Evolutionary conservation across 495 filamentous ascomycete genomes (phyloP).

Genomic region (Extremus antarcticus): DNA sequence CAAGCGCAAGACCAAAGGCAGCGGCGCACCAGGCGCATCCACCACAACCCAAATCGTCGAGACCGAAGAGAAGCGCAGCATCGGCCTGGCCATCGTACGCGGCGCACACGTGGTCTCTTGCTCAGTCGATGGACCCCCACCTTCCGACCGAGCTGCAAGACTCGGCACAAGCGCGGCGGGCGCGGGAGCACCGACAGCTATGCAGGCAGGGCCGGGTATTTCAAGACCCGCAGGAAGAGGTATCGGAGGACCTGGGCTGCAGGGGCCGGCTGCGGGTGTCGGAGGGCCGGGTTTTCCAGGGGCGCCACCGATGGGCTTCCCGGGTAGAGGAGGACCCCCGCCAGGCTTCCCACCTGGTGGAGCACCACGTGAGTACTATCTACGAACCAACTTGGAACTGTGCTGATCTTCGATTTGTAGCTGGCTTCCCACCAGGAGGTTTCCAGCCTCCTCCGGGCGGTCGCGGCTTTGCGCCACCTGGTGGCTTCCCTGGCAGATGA

Average conservation of each 20-base stretch:
- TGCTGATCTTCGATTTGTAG: neutral
- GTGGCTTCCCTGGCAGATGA: conserved; percentile 16
- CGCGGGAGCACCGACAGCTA: conserved; percentile 46
- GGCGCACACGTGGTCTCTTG: conserved; percentile 87
- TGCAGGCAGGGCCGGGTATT: conserved; percentile 79
- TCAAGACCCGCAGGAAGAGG: conserved; percentile 87
- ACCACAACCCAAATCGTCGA: conserved; percentile 40
- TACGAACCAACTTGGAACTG: neutral
- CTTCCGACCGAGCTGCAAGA: conserved; percentile 82
- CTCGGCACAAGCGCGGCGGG: conserved; percentile 66
- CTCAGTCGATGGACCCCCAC: conserved; percentile 93
- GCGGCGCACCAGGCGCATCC: conserved; percentile 52
- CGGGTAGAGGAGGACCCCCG: conserved; percentile 58
- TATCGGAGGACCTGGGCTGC: conserved; percentile 74
- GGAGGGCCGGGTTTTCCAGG: conserved; percentile 65
- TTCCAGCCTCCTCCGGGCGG: conserved; percentile 28
- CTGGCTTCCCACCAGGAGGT: conserved; percentile 52
- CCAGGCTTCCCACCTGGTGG: conserved; percentile 29
- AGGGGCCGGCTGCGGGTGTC: conserved; percentile 82
- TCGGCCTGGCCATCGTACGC: conserved; percentile 90
- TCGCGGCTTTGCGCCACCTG: conserved; percentile 15
- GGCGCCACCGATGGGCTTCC: conserved; percentile 61
- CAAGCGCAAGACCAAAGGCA: conserved; percentile 72
- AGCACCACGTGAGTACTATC: conserved; percentile 44
- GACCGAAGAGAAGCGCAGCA: conserved; percentile 89